phyloP scores from a whole-genome alignment of 495 filamentous ascomycete genomes.

The Penicillium egyptiacum region DNA sequence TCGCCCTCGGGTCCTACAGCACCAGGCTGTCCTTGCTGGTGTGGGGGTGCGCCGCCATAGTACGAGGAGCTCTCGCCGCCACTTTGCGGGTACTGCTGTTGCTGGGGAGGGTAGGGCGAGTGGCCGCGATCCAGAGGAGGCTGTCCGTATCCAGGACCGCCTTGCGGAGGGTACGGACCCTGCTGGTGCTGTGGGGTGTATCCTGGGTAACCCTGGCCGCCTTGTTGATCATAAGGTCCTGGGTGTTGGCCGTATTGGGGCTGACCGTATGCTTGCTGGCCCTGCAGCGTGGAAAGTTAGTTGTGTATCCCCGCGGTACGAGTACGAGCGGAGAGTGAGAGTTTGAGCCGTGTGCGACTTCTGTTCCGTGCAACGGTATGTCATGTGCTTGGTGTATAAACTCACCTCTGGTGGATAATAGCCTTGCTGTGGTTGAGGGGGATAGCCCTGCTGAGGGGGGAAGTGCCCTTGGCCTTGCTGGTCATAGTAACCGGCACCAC shows the following conservation, averaged over 20 bases:
- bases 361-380: not conserved
- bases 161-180: constrained; percentile 19
- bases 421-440: constrained; percentile 28
- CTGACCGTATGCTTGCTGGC: constrained; percentile 21
- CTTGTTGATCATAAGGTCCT: constrained; percentile 25
- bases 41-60: constrained; percentile 19
- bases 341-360: not conserved
- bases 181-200: constrained; percentile 23
- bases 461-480: constrained; percentile 15
- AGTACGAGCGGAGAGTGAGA: not conserved
- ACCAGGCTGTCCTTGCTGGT: constrained; percentile 22
- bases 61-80: constrained; percentile 22
- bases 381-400: not conserved
- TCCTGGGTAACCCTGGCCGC: constrained; percentile 12
- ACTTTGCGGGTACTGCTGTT: constrained; percentile 28
- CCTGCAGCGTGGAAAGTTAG: constrained; percentile 17
- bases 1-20: constrained; percentile 35
- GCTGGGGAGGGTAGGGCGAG: constrained; percentile 36
- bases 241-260: constrained; percentile 18
- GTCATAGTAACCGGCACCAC: constrained; percentile 19
- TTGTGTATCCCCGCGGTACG: not conserved
- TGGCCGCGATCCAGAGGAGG: constrained; percentile 31
- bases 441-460: constrained; percentile 19
- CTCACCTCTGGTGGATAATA: constrained; percentile 34
- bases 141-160: constrained; percentile 18